Evolutionary conservation across 345 rosid species (phyloP).

Genomic region (Eucalyptus pumila): DNA sequence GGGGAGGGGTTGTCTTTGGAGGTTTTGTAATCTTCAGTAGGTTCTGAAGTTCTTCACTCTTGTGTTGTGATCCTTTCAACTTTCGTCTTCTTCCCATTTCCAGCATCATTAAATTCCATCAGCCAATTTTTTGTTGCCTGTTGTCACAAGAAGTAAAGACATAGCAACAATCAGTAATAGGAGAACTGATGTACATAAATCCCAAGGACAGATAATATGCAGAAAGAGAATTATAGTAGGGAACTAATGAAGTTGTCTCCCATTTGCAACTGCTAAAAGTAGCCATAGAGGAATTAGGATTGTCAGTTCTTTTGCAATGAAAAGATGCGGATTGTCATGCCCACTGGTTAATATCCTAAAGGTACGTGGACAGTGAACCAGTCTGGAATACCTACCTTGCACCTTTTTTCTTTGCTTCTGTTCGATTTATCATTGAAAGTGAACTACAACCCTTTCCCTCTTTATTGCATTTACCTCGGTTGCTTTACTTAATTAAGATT

Average conservation of each 20-base stretch:
- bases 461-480: background rate
- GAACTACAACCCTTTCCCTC: background rate
- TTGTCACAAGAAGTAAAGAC: background rate
- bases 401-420: background rate
- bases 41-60: background rate
- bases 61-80: background rate
- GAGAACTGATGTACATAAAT: background rate
- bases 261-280: background rate
- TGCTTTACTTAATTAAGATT: background rate
- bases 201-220: background rate
- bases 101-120: background rate
- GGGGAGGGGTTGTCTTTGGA: background rate
- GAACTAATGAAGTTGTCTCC: background rate
- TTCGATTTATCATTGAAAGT: background rate
- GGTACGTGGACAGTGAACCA: background rate
- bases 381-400: background rate
- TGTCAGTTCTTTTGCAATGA: background rate
- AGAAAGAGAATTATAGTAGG: background rate
- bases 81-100: background rate
- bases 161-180: background rate
- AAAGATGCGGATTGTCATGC: background rate
- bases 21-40: background rate
- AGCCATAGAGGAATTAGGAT: background rate
- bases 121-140: background rate
- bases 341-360: background rate